Conservation (phyloP, 2,329 filamentous ascomycete species). For the Rugonectria rugulosa region DNA sequence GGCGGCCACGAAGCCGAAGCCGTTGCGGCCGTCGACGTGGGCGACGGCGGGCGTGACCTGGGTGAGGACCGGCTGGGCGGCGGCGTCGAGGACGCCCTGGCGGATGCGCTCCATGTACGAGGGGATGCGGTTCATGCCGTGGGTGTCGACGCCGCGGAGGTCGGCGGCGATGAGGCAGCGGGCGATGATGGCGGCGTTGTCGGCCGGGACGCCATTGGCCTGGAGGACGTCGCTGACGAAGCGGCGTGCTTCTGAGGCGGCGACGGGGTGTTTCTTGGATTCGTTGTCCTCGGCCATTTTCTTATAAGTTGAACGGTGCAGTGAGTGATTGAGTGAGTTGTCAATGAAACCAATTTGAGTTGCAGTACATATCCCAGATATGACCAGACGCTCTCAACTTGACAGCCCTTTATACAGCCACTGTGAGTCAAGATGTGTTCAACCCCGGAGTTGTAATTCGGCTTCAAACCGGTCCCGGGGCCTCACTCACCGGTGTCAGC, state of each 20-base stretch:
- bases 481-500: too few species aligned
- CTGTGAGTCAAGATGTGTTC: too few species aligned
- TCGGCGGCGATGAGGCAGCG: conserved; percentile 76
- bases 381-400: too few species aligned
- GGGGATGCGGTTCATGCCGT: conserved; percentile 78
- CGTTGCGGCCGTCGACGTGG: conserved; percentile 72
- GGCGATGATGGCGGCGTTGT: conserved; percentile 70
- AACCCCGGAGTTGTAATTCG: too few species aligned
- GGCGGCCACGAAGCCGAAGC: conserved; percentile 78
- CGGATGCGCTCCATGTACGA: conserved; percentile 79
- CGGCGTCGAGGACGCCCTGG: conserved; percentile 70
- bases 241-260: conserved; percentile 48
- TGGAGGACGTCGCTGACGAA: conserved; percentile 64
- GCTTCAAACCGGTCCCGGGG: too few species aligned
- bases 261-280: conserved; percentile 41
- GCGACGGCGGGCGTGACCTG: conserved; percentile 76
- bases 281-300: conserved; percentile 30
- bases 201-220: conserved; percentile 65
- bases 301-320: too few species aligned
- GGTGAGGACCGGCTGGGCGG: conserved; percentile 63
- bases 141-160: conserved; percentile 80
- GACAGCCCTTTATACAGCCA: too few species aligned
- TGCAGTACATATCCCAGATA: too few species aligned
- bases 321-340: too few species aligned
- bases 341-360: too few species aligned